A percentile compares a stretch with the other conserved stretches of the same genome.
Conservation (phyloP, 1,284 basidiomycete genomes). For the Neotropicomus parvogracilis region DNA sequence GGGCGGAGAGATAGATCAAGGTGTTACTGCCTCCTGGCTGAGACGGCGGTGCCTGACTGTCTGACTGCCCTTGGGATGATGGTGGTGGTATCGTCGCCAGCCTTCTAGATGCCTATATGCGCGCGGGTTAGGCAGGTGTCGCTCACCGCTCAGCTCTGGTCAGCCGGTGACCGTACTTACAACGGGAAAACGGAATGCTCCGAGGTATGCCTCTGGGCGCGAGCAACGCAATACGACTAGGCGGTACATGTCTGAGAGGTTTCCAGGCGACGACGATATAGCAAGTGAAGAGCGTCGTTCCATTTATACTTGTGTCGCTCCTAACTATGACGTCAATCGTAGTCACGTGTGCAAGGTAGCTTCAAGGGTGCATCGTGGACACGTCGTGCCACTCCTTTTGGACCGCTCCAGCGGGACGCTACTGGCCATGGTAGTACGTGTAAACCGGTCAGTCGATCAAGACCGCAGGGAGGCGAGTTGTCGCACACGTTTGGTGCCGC, state of each 20-base stretch:
- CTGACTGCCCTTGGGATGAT: conserved; percentile 16
- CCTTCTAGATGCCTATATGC: conserved; percentile 17
- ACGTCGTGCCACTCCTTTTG: no score
- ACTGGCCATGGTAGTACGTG: no score
- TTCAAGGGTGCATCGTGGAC: no score
- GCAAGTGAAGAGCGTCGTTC: not conserved
- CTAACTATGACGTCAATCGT: conserved; percentile 17
- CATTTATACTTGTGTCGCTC: conserved; percentile 11
- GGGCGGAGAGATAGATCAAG: conserved; percentile 26
- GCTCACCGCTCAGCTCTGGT: not conserved
- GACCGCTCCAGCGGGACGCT: no score
- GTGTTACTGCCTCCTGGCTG: conserved; percentile 21
- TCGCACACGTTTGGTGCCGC: no score
- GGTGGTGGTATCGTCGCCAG: conserved; percentile 17
- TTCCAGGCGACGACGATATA: not conserved
- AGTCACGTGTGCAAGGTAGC: no score
- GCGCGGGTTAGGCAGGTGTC: conserved; percentile 8
- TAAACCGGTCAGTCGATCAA: no score
- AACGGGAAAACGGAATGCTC: conserved; percentile 2
- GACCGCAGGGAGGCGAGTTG: no score
- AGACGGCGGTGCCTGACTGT: conserved; percentile 2
- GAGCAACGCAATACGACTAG: conserved; percentile 9
- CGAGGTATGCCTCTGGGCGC: conserved; percentile 18
- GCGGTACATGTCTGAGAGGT: conserved; percentile 18
- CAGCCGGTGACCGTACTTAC: conserved; percentile 12